Conservation (phyloP, 2,329 filamentous ascomycete species). For the Botrytis fabae region DNA sequence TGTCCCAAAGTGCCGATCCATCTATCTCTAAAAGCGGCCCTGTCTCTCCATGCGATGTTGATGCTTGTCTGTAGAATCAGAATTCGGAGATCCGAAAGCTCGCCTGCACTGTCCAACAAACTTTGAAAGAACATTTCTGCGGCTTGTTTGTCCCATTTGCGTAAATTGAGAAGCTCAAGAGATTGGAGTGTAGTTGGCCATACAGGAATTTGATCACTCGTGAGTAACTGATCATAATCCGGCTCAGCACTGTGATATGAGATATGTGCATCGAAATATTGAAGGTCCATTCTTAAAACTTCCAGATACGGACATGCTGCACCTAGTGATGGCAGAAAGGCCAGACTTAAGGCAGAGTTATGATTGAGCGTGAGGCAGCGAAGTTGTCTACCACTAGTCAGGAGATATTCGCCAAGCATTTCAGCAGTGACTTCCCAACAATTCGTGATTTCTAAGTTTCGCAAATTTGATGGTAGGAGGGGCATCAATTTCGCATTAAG, state of each 20-base stretch:
- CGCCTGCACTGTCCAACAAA: slow-evolving; percentile 68
- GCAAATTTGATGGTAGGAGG: slow-evolving; percentile 64
- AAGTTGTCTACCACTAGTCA: slow-evolving; percentile 66
- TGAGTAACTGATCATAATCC: slow-evolving; percentile 69
- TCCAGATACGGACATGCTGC: slow-evolving; percentile 68
- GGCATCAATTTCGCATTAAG: slow-evolving; percentile 69
- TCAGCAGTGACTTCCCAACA: slow-evolving; percentile 74
- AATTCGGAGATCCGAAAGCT: slow-evolving; percentile 65
- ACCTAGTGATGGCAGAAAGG: slow-evolving; percentile 68
- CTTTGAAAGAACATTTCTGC: slow-evolving; percentile 79
- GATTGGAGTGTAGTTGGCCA: slow-evolving; percentile 75
- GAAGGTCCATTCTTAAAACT: slow-evolving; percentile 73
- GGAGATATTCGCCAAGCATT: slow-evolving; percentile 64
- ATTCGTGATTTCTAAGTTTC: slow-evolving; percentile 72
- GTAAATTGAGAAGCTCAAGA: slow-evolving; percentile 74
- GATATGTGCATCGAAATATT: slow-evolving; percentile 70
- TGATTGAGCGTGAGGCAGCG: slow-evolving; percentile 70
- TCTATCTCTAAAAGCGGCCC: slow-evolving; percentile 73
- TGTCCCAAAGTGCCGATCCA: slow-evolving; percentile 72
- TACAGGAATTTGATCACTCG: slow-evolving; percentile 62
- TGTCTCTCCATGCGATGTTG: slow-evolving; percentile 77
- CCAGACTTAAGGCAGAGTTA: slow-evolving; percentile 75
- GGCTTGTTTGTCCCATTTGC: slow-evolving; percentile 68
- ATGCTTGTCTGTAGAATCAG: slow-evolving; percentile 74
- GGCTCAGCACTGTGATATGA: slow-evolving; percentile 72